Evolutionary conservation across 192 early-diverging fungal species (phyloP), one percentile per base, ranked within the genome.

Genomic region (Umbelopsis sp.): DNA sequence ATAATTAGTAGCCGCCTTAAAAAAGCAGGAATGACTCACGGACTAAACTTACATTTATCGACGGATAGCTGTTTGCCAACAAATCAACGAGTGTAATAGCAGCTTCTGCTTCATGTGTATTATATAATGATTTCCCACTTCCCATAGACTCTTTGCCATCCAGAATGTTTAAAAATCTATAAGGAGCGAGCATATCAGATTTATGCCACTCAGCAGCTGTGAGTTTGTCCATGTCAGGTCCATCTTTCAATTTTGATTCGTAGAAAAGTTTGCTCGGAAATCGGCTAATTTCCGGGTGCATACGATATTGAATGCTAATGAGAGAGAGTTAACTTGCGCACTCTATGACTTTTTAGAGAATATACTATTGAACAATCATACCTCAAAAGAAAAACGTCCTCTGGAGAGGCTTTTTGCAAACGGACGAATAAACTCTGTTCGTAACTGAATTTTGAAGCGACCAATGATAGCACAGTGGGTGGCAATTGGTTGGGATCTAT

Each of bases 401-500:
- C 66, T 1, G 91, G 91, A 20, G 83, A 68, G 46, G 78, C 79
- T 22, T 82, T 82, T 78, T 95, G 90, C n/a, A 98, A 79, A 11
- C 97, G 83, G 41, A 93, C 90, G 84, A 98, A 99, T 66, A 99
- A 76, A 76, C 89, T 91, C 76, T 94, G 90, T 69, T 96, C 93
- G 81, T 97, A 97, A 21, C 74, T 77, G 58, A 84, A 91, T 46
- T 87, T 74, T 5, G 87, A 74, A 0, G 92, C 93, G 18, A 82
- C 52, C 47, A 84, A 74, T 41, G 93, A 97, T 1, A 97, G 77
- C 3, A 97, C 94, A 0, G 95, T 97, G 1, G 95, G 95, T 7
- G 95, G 95, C 52, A 98, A 85, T 80, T 98, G 95, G 66, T 95
- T 91, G 1, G 94, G 94, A 79, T 98, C 95, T 88, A 72, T 44